Conservation (phyloP, 2,329 filamentous ascomycete species). For the Pseudogymnoascus sp. region DNA sequence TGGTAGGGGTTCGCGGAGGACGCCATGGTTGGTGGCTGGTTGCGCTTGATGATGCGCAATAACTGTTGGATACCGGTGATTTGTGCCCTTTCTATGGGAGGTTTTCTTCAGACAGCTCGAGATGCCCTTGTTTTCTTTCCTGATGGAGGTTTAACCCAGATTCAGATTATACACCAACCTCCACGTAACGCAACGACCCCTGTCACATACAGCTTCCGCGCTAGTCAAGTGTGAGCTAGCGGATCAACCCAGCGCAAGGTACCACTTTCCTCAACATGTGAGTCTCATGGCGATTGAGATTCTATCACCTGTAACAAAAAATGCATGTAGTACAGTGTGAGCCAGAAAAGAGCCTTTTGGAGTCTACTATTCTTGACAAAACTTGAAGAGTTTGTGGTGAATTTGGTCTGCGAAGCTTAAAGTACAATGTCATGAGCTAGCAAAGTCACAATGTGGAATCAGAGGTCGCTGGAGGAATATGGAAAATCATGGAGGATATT, state of each 20-base stretch:
- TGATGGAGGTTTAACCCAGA: conserved; percentile 1
- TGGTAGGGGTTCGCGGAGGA: conserved; percentile 42
- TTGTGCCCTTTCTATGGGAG: background rate
- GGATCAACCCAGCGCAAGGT: background rate
- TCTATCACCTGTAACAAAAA: background rate
- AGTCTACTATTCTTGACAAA: background rate
- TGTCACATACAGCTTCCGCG: background rate
- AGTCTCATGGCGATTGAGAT: too few relatives aligned
- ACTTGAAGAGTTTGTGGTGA: background rate
- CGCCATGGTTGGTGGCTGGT: conserved; percentile 25
- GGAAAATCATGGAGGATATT: background rate
- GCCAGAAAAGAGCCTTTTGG: background rate
- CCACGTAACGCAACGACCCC: conserved; percentile 11
- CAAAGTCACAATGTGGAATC: background rate
- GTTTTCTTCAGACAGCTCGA: background rate
- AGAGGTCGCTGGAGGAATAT: background rate
- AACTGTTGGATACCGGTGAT: background rate
- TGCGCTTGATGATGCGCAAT: conserved; percentile 10
- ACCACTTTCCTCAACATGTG: background rate
- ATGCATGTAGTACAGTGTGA: background rate
- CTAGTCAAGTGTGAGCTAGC: background rate
- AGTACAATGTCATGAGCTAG: background rate
- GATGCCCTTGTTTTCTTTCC: background rate
- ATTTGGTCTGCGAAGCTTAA: background rate
- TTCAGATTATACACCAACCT: background rate